Base-by-base conservation (phyloP, 306 rosid genomes). In the Inga oerstediana region DNA sequence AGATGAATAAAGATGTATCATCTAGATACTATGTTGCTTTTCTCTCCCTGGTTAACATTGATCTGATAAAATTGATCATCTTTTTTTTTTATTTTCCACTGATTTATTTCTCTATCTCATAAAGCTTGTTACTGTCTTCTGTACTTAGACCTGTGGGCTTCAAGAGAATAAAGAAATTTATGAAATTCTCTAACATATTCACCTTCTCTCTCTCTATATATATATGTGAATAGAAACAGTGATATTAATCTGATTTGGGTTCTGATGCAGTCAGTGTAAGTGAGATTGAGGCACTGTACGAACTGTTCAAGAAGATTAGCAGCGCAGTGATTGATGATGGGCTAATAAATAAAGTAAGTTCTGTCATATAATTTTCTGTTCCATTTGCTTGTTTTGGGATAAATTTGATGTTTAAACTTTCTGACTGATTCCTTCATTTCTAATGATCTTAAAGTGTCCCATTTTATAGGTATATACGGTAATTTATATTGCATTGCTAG, bases 251-350 rank as follows among this genome's bases (percentile, higher is more conserved):
- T 80, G 79, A 80, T 61, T 71, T 72, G 2, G 2, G n/a, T 67
- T 46, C 43, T 11, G 70, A 78, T 87, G 91, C 93, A 94, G 98
- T 94, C 88, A 94, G 87, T 77, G 93, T 94, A 74, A 94, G 97
- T 86, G 98, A 94, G 84, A 83, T 94, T 75, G 98, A 94, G 87
- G 98, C 97, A 5, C 80, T 94, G 46, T 94, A 94, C 74, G 98
- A 94, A 86, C 83, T 94, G 43, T 94, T 88, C 80, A 94, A 92
- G 88, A 94, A 91, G 87, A 92, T 94, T 61, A 94, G 94, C 72
- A 88, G 94, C 84, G 82, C 89, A 72, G 88, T 94, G 77, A 76
- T 82, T 75, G 98, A 94, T 16, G 93, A 94, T 68, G 98, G 98
- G 72, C 85, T 94, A 39, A 92, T 94, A 79, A 91, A 88, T 81